Evolutionary conservation across 2,329 filamentous ascomycete genomes (phyloP).

Genomic region (Exophiala sp.): DNA sequence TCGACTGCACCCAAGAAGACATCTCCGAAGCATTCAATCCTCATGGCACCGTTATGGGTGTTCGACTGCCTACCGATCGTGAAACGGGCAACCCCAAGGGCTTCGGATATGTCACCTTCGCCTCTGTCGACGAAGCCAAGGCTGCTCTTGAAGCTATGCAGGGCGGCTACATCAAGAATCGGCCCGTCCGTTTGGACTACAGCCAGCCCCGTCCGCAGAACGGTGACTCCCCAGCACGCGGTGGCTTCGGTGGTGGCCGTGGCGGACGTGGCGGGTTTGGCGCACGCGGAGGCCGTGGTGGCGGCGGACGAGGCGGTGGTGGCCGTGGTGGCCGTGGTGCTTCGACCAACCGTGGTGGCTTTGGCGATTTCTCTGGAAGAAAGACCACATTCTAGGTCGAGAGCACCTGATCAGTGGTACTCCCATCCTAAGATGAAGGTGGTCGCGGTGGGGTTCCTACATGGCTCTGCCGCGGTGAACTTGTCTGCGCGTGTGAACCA

Average conservation of each 20-base stretch:
- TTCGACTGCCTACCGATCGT: constrained; percentile 82
- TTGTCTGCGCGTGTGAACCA: not conserved
- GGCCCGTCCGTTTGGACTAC: constrained; percentile 76
- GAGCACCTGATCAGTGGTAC: constrained; percentile 5
- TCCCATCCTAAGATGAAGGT: constrained; percentile 1
- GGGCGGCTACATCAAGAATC: constrained; percentile 65
- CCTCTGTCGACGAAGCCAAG: constrained; percentile 75
- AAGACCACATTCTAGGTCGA: constrained; percentile 62
- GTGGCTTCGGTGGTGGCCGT: constrained; percentile 42
- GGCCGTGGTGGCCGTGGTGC: constrained; percentile 42
- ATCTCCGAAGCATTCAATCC: constrained; percentile 69
- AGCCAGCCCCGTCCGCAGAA: constrained; percentile 61
- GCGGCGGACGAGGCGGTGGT: constrained; percentile 43
- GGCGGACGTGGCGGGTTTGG: constrained; percentile 46
- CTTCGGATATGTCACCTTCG: constrained; percentile 85
- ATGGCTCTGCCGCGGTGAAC: not conserved
- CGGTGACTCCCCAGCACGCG: constrained; percentile 35
- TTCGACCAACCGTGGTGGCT: constrained; percentile 38
- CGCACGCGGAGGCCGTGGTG: constrained; percentile 42
- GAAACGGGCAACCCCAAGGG: constrained; percentile 82
- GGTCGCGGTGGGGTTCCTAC: constrained; percentile 1
- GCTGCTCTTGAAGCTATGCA: constrained; percentile 64
- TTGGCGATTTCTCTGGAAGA: constrained; percentile 67
- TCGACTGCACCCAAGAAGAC: constrained; percentile 70
- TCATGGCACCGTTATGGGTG: constrained; percentile 64